Evolutionary conservation across 768 basidiomycete species (phyloP), one percentile per base, ranked within the genome.

Genomic region (Erythrobasidium yunnanense): DNA sequence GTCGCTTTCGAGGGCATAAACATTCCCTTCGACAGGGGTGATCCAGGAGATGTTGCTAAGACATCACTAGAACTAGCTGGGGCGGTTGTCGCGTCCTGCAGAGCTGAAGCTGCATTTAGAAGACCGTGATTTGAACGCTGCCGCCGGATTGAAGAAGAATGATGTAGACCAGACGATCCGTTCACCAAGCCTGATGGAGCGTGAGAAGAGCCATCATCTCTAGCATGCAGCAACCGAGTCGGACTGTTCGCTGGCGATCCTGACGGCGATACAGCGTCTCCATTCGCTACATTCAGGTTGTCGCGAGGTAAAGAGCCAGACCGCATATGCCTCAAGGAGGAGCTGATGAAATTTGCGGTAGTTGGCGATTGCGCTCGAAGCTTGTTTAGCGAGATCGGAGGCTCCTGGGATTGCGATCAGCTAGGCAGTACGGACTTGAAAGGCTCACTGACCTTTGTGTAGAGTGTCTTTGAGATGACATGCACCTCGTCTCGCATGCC

Each of bases 401-500:
- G 60, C 32, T 55, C 65, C 27, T n/a, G 2, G n/a, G 11, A n/a
- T 42, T n/a, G 38, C 11, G 38, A 42, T 42, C 11, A 42, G 38
- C 38, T n/a, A n/a, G 38, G 38, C 38, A 11, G n/a, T 42, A 11
- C 38, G 11, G n/a, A n/a, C n/a, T 42, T 11, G 38, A 11, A 11
- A n/a, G 11, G 11, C 38, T 11, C 11, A n/a, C 38, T 42, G 2
- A 68, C 69, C 56, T 73, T 71, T 23, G 65, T 70, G n/a, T 55
- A 56, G 0, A 68, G 56, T 17, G 67, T 42, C 35, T 67, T 66
- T 1, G 66, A 63, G 2, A 71, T 25, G 32, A 33, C 60, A 17
- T 68, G 27, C 4, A 67, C 30, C 33, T 74, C 73, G 15, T 73
- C 70, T 4, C 69, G 49, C 27, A 71, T 47, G 15, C 63, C 58